These are phyloP conservation scores for Saccharum spontaneum DNA, from an alignment of 176 grass and related monocot genomes.

Conservation along the genomic window DNA sequence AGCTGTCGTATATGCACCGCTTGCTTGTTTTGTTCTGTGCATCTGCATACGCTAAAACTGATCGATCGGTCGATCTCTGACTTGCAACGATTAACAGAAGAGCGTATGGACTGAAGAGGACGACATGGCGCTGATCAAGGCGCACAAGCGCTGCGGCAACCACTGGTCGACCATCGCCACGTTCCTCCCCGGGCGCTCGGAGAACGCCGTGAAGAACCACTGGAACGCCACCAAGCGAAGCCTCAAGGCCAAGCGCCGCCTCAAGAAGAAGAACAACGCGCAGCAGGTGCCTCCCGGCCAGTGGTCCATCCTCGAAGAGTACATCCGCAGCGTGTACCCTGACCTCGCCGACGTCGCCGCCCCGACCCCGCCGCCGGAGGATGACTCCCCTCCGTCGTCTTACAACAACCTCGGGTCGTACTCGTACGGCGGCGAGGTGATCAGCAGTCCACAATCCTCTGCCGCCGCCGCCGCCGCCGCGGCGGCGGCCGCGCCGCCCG, in stretches of 20 bases:
- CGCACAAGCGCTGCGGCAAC: conserved; percentile 60
- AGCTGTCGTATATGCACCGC: neutral
- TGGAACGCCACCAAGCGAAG: conserved; percentile 88
- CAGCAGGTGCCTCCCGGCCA: conserved; percentile 15
- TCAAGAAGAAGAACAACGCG: conserved; percentile 54
- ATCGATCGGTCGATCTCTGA: neutral
- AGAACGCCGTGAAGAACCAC: conserved; percentile 91
- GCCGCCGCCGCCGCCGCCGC: no score
- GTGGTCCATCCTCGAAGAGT: conserved; percentile 51
- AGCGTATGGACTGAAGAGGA: conserved; percentile 67
- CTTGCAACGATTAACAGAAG: conserved; percentile 44
- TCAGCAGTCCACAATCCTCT: neutral
- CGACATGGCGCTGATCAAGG: conserved; percentile 53
- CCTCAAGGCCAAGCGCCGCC: conserved; percentile 59
- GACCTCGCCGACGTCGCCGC: neutral
- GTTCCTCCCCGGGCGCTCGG: conserved; percentile 54
- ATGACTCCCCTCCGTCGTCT: neutral
- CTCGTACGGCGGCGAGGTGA: neutral
- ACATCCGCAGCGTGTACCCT: conserved; percentile 45
- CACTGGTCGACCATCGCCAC: conserved; percentile 71
- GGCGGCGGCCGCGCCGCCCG: no score
- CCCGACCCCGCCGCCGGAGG: neutral
- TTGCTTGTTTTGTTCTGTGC: neutral
- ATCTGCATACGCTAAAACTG: neutral
- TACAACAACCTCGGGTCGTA: neutral